Evolutionary conservation across 805 yeast genomes (phyloP).

Genomic region (Candida tammaniensis): DNA sequence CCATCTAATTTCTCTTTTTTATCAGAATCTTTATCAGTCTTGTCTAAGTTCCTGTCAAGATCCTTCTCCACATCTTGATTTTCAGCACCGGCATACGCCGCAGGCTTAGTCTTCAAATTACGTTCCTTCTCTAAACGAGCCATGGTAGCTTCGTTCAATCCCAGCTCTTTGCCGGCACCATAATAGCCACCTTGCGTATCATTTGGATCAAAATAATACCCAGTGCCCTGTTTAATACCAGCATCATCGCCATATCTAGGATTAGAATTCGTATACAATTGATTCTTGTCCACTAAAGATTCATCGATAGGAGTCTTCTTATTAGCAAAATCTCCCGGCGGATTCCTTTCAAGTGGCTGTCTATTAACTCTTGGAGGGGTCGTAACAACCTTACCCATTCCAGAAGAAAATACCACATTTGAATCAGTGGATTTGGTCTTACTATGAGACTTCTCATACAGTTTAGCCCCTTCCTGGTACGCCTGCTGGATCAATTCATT

Average conservation of each 20-base stretch:
- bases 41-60: too few relatives aligned
- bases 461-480: constrained; percentile 5
- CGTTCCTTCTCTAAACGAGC: constrained; percentile 12
- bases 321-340: constrained; percentile 33
- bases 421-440: background rate
- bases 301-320: constrained; percentile 30
- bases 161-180: constrained; percentile 2
- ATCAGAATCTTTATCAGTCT: constrained; percentile 9
- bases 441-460: background rate
- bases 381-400: constrained; percentile 25
- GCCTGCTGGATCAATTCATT: constrained; percentile 6
- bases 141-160: constrained; percentile 12
- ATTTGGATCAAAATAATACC: constrained; percentile 31
- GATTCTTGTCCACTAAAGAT: constrained; percentile 13
- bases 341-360: constrained; percentile 25
- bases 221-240: constrained; percentile 23
- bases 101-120: constrained; percentile 15
- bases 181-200: constrained; percentile 35
- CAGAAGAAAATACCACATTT: constrained; percentile 9
- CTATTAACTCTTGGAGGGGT: constrained; percentile 30
- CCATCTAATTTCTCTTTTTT: constrained; percentile 3
- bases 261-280: constrained; percentile 18
- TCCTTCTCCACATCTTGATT: constrained; percentile 10
- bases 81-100: too few relatives aligned
- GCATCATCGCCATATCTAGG: constrained; percentile 32